Evolutionary conservation across 192 early-diverging fungal genomes (phyloP).

Genomic region (Coemansia sp.): DNA sequence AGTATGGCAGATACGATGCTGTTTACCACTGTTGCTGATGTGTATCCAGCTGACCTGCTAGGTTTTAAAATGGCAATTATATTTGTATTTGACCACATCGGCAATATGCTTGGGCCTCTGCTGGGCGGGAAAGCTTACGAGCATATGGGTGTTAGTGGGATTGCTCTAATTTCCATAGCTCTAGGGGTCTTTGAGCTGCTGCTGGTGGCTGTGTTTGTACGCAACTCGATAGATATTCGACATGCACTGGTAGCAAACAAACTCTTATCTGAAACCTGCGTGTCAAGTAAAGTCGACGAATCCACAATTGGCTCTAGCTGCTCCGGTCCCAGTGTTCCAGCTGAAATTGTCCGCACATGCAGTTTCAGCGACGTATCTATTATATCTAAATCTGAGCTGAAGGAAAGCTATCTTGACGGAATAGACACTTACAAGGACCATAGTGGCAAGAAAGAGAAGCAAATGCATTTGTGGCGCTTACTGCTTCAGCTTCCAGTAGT

Average conservation of each 20-base stretch:
- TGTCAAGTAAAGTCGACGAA: background rate
- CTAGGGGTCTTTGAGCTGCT: slow-evolving; percentile 29
- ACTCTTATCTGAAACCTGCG: background rate
- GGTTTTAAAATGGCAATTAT: slow-evolving; percentile 45
- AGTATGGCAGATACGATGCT: slow-evolving; percentile 50
- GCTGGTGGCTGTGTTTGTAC: slow-evolving; percentile 37
- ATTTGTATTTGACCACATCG: slow-evolving; percentile 51
- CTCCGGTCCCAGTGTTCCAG: background rate
- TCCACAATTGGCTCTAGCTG: slow-evolving; percentile 9
- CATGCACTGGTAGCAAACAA: background rate
- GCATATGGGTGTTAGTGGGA: slow-evolving; percentile 43
- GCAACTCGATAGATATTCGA: slow-evolving; percentile 47
- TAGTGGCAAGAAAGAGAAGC: background rate
- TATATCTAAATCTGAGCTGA: background rate
- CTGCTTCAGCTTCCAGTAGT: slow-evolving; percentile 31
- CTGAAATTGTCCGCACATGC: background rate
- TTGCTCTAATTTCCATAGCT: slow-evolving; percentile 37
- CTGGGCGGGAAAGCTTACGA: slow-evolving; percentile 46
- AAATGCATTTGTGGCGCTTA: slow-evolving; percentile 19
- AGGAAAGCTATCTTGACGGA: background rate
- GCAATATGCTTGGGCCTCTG: slow-evolving; percentile 48
- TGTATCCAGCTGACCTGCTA: slow-evolving; percentile 45
- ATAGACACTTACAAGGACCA: background rate
- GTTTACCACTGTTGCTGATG: slow-evolving; percentile 50
- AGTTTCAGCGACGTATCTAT: background rate